Evolutionary conservation across 139 green algal genomes (phyloP).

Genomic region (Micromonas pusilla): DNA sequence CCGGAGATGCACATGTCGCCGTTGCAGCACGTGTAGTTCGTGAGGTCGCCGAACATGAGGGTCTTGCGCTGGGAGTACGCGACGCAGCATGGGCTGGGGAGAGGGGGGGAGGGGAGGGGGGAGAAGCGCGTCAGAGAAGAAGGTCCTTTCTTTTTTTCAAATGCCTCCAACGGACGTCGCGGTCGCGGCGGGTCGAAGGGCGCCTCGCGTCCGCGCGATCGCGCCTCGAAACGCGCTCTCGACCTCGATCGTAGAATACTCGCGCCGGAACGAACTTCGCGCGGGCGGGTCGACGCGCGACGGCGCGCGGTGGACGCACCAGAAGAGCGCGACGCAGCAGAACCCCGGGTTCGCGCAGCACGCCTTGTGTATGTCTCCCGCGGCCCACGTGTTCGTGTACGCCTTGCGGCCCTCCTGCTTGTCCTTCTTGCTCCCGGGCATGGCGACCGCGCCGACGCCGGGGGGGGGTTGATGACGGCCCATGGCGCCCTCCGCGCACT

Average conservation of each 20-base stretch:
- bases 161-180: no score
- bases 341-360: slow-evolving; percentile 20
- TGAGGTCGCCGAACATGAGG: slow-evolving; percentile 24
- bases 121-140: background rate
- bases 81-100: slow-evolving; percentile 20
- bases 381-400: slow-evolving; percentile 25
- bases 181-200: no score
- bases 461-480: no score
- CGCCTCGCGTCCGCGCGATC: no score
- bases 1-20: slow-evolving; percentile 28
- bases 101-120: background rate
- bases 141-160: background rate
- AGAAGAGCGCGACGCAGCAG: background rate
- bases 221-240: no score
- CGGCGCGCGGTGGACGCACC: background rate
- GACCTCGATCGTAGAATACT: no score
- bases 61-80: slow-evolving; percentile 25
- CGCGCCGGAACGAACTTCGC: no score
- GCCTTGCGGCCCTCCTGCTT: slow-evolving; percentile 18
- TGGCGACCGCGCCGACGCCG: no score
- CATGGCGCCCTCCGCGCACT: no score
- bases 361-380: slow-evolving; percentile 8
- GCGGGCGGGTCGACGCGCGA: no score
- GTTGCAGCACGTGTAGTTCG: slow-evolving; percentile 34
- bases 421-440: no score